Conservation (phyloP, 148 eudicot genomes). For the Simmondsia chinensis region DNA sequence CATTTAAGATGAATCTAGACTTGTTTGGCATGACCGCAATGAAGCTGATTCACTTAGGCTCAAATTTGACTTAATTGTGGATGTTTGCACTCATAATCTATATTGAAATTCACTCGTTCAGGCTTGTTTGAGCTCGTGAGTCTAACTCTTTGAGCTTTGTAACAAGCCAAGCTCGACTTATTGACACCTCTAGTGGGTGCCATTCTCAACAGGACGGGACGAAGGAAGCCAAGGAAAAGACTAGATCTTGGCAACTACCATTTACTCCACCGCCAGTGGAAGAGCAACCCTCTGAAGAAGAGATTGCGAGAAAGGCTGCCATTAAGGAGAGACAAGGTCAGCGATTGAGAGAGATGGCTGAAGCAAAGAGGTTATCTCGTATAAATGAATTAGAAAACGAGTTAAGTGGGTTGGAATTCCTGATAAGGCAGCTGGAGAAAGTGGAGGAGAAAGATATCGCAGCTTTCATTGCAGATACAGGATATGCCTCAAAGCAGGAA, state of each 20-base stretch:
- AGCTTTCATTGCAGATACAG: slow-evolving; percentile 55
- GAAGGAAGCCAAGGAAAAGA: slow-evolving; percentile 82
- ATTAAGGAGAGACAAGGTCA: slow-evolving; percentile 84
- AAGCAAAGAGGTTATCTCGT: slow-evolving; percentile 69
- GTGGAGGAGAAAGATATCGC: slow-evolving; percentile 53
- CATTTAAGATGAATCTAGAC: too few relatives aligned
- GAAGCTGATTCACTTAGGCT: too few relatives aligned
- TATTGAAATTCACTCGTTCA: too few relatives aligned
- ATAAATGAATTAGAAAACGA: slow-evolving; percentile 87
- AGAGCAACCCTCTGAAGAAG: slow-evolving; percentile 85
- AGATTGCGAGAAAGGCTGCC: slow-evolving; percentile 92
- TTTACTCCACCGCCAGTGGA: slow-evolving; percentile 80
- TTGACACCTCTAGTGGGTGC: too few relatives aligned
- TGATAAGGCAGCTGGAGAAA: slow-evolving; percentile 58
- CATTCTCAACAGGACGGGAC: slow-evolving; percentile 51
- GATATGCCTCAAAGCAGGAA: slow-evolving; percentile 72
- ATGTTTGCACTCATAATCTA: too few relatives aligned
- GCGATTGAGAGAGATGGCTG: slow-evolving; percentile 92
- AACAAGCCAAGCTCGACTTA: too few relatives aligned
- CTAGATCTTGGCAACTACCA: slow-evolving; percentile 90
- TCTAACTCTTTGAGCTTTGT: too few relatives aligned
- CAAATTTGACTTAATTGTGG: too few relatives aligned
- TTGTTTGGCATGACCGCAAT: too few relatives aligned
- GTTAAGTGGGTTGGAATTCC: slow-evolving; percentile 69
- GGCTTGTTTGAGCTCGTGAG: too few relatives aligned